Percentiles rank a stretch among this genome's conserved stretches.
These are phyloP conservation scores for Lactifluus pinguis DNA, from an alignment of 768 basidiomycete genomes.

Conservation along the genomic window DNA sequence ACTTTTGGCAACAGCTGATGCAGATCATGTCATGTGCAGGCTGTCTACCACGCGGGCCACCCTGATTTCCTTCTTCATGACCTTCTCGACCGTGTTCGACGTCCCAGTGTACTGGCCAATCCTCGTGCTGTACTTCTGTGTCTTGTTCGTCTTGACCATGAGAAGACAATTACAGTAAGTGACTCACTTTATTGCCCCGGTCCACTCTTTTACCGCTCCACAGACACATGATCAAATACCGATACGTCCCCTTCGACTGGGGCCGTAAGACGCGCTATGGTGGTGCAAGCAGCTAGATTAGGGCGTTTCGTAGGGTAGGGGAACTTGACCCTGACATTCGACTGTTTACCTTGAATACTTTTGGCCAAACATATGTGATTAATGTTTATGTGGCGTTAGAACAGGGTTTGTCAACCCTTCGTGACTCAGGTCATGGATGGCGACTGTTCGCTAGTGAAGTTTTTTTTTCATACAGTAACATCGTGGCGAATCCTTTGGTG, in stretches of 20 bases:
- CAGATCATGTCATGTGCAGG: constrained; percentile 37
- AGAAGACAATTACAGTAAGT: constrained; percentile 90
- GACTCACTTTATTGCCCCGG: not conserved
- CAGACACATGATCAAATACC: constrained; percentile 99
- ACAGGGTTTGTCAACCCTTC: not conserved
- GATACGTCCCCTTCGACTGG: constrained; percentile 92
- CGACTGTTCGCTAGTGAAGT: not conserved
- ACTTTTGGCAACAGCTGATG: not conserved
- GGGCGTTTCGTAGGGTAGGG: not conserved
- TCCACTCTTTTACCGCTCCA: not conserved
- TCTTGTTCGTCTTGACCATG: constrained; percentile 93
- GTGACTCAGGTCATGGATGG: not conserved
- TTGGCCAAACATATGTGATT: not conserved
- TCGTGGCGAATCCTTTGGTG: not conserved
- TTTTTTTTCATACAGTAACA: not conserved
- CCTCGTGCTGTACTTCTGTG: constrained; percentile 92
- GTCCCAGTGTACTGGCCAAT: constrained; percentile 99
- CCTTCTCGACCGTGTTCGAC: constrained; percentile 80
- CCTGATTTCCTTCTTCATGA: constrained; percentile 69
- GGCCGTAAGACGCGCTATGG: constrained; percentile 90
- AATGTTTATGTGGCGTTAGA: not conserved
- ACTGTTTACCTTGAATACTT: not conserved
- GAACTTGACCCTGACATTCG: not conserved
- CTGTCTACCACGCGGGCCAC: constrained; percentile 86
- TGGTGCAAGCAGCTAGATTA: constrained; percentile 37